A percentile compares a stretch with the other conserved stretches of the same genome.
phyloP scores from a whole-genome alignment of 2,329 filamentous ascomycete species.

The Penicillium digitatum region DNA sequence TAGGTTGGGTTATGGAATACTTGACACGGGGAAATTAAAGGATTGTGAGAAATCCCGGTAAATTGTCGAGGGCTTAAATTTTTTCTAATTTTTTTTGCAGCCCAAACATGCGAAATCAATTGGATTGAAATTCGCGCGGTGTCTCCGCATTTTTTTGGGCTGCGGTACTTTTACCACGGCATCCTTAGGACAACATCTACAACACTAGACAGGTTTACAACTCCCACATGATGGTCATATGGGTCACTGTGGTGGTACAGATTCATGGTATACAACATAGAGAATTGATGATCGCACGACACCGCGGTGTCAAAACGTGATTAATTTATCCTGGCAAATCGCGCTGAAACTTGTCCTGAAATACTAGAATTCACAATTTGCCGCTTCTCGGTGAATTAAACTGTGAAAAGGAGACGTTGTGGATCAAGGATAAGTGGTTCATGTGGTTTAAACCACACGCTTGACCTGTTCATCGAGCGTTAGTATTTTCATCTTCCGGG shows the following conservation, averaged over 20 bases:
- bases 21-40: neutral
- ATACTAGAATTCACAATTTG: slow-evolving; percentile 16
- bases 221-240: neutral
- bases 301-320: slow-evolving; percentile 18
- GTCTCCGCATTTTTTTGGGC: neutral
- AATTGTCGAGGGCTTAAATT: neutral
- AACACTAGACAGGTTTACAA: neutral
- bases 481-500: neutral
- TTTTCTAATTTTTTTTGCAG: neutral
- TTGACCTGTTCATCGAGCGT: slow-evolving; percentile 39
- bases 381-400: slow-evolving; percentile 4
- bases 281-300: slow-evolving; percentile 20
- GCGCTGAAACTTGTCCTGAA: slow-evolving; percentile 7
- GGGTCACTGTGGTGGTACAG: slow-evolving; percentile 15
- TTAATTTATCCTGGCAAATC: slow-evolving; percentile 9
- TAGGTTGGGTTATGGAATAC: slow-evolving; percentile 4
- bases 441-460: slow-evolving; percentile 43
- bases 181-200: neutral
- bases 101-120: neutral
- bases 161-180: neutral
- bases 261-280: slow-evolving; percentile 22
- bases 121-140: neutral
- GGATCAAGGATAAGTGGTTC: neutral
- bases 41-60: neutral
- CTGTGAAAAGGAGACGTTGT: neutral